These are phyloP conservation scores for Drosera spatulata DNA, from an alignment of 179 eudicot genomes.

Conservation along the genomic window DNA sequence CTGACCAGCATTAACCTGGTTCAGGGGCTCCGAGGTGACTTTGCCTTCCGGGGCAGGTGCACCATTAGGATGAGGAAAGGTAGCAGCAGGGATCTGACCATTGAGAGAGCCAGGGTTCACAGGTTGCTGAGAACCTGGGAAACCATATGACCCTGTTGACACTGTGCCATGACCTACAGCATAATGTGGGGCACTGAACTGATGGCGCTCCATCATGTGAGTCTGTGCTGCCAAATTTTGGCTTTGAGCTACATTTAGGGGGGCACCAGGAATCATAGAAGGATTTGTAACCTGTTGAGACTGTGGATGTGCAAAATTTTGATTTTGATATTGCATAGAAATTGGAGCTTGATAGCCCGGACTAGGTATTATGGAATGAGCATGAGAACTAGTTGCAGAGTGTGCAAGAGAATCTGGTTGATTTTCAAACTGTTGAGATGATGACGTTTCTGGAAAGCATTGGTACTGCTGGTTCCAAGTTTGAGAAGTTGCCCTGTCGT, in stretches of 20 bases:
- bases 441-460: conserved; percentile 28
- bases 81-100: conserved; percentile 30
- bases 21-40: conserved; percentile 16
- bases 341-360: conserved; percentile 10
- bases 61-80: conserved; percentile 25
- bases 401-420: conserved; percentile 36
- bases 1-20: conserved; percentile 39
- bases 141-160: conserved; percentile 26
- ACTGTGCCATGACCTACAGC: conserved; percentile 26
- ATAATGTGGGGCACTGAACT: conserved; percentile 28
- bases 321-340: conserved; percentile 18
- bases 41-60: conserved; percentile 24
- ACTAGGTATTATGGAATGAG: conserved; percentile 22
- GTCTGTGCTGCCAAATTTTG: conserved; percentile 29
- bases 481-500: conserved; percentile 19
- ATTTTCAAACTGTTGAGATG: conserved; percentile 32
- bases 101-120: conserved; percentile 23
- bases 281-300: conserved; percentile 37
- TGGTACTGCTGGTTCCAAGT: conserved; percentile 51
- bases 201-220: conserved; percentile 35
- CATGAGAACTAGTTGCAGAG: conserved; percentile 20
- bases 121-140: conserved; percentile 35
- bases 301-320: conserved; percentile 28
- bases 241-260: conserved; percentile 22
- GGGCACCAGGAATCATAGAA: conserved; percentile 24